Base-by-base conservation (phyloP, 1,284 basidiomycete species). In the Cryptococcus sp. region DNA sequence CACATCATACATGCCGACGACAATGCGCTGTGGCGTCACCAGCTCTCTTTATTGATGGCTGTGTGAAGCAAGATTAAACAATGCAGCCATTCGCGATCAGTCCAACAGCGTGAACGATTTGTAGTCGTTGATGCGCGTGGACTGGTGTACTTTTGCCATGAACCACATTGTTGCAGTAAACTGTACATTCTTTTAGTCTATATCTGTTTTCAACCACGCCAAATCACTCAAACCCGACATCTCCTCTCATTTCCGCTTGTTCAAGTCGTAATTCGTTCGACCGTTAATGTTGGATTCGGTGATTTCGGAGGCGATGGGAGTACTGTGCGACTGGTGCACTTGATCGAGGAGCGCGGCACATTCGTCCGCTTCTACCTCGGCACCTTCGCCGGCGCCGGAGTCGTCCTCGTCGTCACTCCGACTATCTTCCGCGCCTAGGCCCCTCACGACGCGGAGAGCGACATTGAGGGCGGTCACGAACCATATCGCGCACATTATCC, bases 391-490 rank as follows among this genome's bases (percentile, higher is more conserved):
- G 31, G 61, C 59, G 15, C 40, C 63, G 19, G 46, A 46, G 20
- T 64, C 68, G 41, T 73, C 78, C 62, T 93, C 93, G 60, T 90
- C 89, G 64, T 95, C 93, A 71, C 90, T 93, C 58, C 93, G 84
- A 23, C 82, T 82, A 71, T 98, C 95, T 48, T 91, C 87, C 1
- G 93, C 94, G 2, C 86, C 88, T 45, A 85, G 78, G 0, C 90
- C 91, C 13, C 81, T 84, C 25, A 95, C 72, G 1, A 95, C 93
- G 25, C 86, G 82, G 73, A 85, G 91, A 11, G 91, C 90, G 16
- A 97, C 85, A 27, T 86, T 84, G 67, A 87, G 85, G 61, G 94
- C 92, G 86, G 89, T 88, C 68, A 82, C 82, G 78, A 92, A 92
- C 94, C 93, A 97, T 46, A 90, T 77, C 17, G 87, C 80, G 73